These are phyloP conservation scores for Pseudocercospora vitis DNA, from an alignment of 2,329 filamentous ascomycete species.

Conservation along the genomic window DNA sequence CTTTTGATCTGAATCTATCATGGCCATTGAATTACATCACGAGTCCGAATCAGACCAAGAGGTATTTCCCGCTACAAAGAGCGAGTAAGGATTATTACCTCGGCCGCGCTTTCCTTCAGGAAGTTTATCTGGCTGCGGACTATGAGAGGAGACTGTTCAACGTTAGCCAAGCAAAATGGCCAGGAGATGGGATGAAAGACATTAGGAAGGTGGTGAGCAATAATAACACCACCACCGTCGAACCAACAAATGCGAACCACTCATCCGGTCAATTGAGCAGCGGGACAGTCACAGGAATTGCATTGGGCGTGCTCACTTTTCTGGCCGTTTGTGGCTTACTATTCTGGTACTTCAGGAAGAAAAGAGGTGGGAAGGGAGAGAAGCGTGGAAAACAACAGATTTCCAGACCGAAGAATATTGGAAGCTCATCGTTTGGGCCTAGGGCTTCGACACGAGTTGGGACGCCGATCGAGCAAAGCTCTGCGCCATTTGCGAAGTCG, in stretches of 20 bases:
- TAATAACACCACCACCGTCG: not conserved
- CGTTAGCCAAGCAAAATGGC: slow-evolving; percentile 3
- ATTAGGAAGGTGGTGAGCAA: not conserved
- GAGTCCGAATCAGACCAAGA: not conserved
- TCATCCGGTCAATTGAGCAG: not conserved
- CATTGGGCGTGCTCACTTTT: not conserved
- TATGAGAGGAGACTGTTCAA: slow-evolving; percentile 7
- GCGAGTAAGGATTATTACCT: slow-evolving; percentile 1
- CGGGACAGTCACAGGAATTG: not conserved
- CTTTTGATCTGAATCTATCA: slow-evolving; percentile 3
- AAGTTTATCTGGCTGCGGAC: slow-evolving; percentile 8
- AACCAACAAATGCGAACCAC: not conserved
- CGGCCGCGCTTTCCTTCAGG: slow-evolving; percentile 11
- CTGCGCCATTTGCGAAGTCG: not conserved
- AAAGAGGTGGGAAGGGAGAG: not conserved
- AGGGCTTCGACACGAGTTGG: not conserved
- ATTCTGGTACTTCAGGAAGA: slow-evolving; percentile 2
- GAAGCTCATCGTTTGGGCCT: slow-evolving; percentile 3
- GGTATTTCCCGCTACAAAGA: slow-evolving; percentile 8
- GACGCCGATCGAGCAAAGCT: slow-evolving; percentile 1
- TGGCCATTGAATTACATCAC: slow-evolving; percentile 9
- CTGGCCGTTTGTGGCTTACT: not conserved
- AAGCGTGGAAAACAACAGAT: not conserved
- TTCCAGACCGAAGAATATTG: slow-evolving; percentile 5
- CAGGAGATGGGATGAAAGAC: not conserved